A percentile compares a stretch with the other conserved stretches of the same genome.
phyloP scores from a whole-genome alignment of 176 grass and related monocot species.

The Zea mays region DNA sequence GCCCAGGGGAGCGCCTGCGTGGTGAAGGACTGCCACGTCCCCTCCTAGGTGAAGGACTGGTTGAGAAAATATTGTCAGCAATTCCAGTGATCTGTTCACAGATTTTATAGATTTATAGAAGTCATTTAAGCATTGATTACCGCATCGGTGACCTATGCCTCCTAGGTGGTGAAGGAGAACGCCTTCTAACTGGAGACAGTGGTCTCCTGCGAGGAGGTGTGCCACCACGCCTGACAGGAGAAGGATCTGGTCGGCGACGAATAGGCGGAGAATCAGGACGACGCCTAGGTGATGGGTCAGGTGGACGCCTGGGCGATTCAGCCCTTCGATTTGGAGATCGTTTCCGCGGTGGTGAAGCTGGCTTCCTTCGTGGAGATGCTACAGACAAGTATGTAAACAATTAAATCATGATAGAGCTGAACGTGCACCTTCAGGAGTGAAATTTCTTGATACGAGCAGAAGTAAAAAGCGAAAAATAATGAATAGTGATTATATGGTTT shows the following conservation, averaged over 20 bases:
- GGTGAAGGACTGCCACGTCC: slow-evolving; percentile 70
- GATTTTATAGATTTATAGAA: neutral
- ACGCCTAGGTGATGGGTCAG: slow-evolving; percentile 58
- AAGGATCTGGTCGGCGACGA: slow-evolving; percentile 49
- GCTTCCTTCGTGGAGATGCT: slow-evolving; percentile 82
- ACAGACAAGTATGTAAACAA: slow-evolving; percentile 23
- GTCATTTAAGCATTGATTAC: slow-evolving; percentile 43
- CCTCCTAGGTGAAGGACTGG: slow-evolving; percentile 80
- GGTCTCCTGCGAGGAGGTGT: slow-evolving; percentile 59
- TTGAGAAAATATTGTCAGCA: slow-evolving; percentile 25
- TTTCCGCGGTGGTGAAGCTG: slow-evolving; percentile 58
- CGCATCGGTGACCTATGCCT: slow-evolving; percentile 72
- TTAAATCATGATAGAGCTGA: neutral
- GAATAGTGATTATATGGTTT: slow-evolving; percentile 10
- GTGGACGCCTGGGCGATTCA: slow-evolving; percentile 55
- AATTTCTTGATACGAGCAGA: slow-evolving; percentile 25
- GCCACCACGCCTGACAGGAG: slow-evolving; percentile 53
- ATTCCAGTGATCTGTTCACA: neutral
- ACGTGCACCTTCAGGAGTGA: neutral
- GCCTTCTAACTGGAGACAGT: slow-evolving; percentile 79
- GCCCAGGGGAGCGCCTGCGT: slow-evolving; percentile 70
- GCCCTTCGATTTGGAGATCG: slow-evolving; percentile 61
- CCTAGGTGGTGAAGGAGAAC: slow-evolving; percentile 76
- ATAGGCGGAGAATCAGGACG: slow-evolving; percentile 70
- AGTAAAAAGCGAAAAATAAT: neutral